Conservation (phyloP, 805 yeast species). For the Cyberlindnera mycetangii region DNA sequence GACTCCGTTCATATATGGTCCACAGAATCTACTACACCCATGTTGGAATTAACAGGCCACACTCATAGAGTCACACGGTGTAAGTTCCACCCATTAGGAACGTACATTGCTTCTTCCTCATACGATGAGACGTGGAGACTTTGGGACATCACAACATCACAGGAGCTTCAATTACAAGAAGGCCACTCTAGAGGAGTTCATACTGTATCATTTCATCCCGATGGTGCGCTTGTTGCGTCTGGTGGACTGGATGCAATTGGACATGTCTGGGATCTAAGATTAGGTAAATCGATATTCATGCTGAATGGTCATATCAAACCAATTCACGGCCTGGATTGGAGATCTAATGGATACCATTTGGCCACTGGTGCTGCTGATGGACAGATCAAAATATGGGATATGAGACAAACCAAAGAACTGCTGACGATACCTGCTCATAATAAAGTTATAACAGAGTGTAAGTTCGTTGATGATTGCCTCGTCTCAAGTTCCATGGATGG, state of each 20-base stretch:
- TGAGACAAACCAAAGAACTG: constrained; percentile 47
- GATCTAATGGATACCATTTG: constrained; percentile 68
- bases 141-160: constrained; percentile 63
- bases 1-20: constrained; percentile 16
- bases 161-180: constrained; percentile 66
- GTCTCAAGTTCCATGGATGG: constrained; percentile 73
- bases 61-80: constrained; percentile 53
- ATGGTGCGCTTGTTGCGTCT: constrained; percentile 72
- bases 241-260: constrained; percentile 78
- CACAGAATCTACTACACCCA: constrained; percentile 8
- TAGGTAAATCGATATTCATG: constrained; percentile 61
- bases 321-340: constrained; percentile 69
- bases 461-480: constrained; percentile 43
- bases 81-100: constrained; percentile 62
- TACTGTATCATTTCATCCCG: constrained; percentile 60
- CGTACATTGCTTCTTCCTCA: constrained; percentile 64
- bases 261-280: constrained; percentile 81
- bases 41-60: constrained; percentile 40
- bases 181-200: constrained; percentile 81
- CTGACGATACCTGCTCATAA: constrained; percentile 71
- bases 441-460: constrained; percentile 64
- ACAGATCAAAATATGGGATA: constrained; percentile 80
- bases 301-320: constrained; percentile 71
- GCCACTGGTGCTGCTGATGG: constrained; percentile 88
- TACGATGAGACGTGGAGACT: constrained; percentile 84